A percentile compares a stretch with the other conserved stretches of the same genome.
These are phyloP conservation scores for Pyronema domesticum DNA, from an alignment of 495 filamentous ascomycete genomes.

Conservation along the genomic window DNA sequence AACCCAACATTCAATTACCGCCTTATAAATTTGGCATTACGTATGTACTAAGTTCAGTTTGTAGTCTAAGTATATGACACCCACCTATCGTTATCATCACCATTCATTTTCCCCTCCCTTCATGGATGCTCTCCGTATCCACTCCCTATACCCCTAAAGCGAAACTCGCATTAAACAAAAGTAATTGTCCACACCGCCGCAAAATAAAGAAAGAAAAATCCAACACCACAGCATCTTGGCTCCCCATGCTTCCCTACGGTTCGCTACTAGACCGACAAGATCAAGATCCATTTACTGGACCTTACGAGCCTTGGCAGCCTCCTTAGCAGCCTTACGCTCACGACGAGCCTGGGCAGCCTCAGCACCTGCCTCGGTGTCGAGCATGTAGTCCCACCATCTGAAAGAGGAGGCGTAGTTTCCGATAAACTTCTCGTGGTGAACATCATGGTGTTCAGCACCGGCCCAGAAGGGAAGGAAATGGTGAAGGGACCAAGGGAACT, in stretches of 20 bases:
- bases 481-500: constrained; percentile 92
- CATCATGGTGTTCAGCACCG: constrained; percentile 87
- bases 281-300: constrained; percentile 13
- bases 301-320: constrained; percentile 26
- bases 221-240: not conserved
- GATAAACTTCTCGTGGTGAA: constrained; percentile 93
- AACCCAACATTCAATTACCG: too few relatives aligned
- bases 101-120: too few relatives aligned
- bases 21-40: too few relatives aligned
- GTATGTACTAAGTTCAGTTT: too few relatives aligned
- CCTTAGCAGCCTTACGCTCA: constrained; percentile 53
- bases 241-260: too few relatives aligned
- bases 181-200: too few relatives aligned
- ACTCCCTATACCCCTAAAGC: too few relatives aligned
- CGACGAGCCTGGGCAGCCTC: constrained; percentile 71
- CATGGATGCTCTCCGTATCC: too few relatives aligned
- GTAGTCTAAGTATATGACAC: too few relatives aligned
- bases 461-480: constrained; percentile 97
- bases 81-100: too few relatives aligned
- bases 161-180: too few relatives aligned
- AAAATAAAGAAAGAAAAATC: not conserved
- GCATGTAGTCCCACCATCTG: constrained; percentile 92
- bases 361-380: constrained; percentile 83
- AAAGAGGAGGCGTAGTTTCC: constrained; percentile 97
- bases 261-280: too few relatives aligned